Evolutionary conservation across 495 filamentous ascomycete genomes (phyloP), one percentile per base, ranked within the genome.

Genomic region (Neohortaea acidophila): DNA sequence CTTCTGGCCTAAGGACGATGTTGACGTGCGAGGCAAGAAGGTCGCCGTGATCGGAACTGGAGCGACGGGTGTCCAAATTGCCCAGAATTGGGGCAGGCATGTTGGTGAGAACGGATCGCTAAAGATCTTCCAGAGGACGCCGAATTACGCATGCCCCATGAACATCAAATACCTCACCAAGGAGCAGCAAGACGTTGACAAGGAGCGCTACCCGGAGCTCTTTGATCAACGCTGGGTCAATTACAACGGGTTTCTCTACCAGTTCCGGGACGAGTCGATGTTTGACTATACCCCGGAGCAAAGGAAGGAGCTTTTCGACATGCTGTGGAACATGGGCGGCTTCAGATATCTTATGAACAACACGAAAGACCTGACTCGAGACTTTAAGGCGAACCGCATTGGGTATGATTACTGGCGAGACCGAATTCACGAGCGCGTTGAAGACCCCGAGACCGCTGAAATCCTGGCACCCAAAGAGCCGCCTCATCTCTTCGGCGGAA

Each of bases 41-140:
- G 50, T 74, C 13, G 67, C 64, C 12, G 63, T 76, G 26, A 66
- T 76, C 36, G 71, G 71, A 18, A 68, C 62, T 18, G 72, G 72
- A 9, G 62, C 69, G 2, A 71, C 69, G 1, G 70, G 68, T 12
- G 56, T 75, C 14, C 72, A 73, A 26, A 58, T 70, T 13, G 55
- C 56, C 15, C 59, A 51, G 25, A 64, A 41, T 19, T 41, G 39
- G 39, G 27, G 15, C 11, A 18, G 58, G 34, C 53, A 61, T 45
- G 44, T 50, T 2, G 67, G 54, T 5, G 56, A 53, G 9, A 40
- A 45, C 0, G 67, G 59, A 0, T 49, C 27, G 4, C 34, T 52
- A 2, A 47, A 67, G n/a, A 66, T 73, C 5, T 68, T 70, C 41
- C 68, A 72, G 37, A 58, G 69, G 4, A 69, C 68, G 0, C 69